Base-by-base conservation (phyloP, 257 asterid genomes). In the Gynochthodes officinalis region DNA sequence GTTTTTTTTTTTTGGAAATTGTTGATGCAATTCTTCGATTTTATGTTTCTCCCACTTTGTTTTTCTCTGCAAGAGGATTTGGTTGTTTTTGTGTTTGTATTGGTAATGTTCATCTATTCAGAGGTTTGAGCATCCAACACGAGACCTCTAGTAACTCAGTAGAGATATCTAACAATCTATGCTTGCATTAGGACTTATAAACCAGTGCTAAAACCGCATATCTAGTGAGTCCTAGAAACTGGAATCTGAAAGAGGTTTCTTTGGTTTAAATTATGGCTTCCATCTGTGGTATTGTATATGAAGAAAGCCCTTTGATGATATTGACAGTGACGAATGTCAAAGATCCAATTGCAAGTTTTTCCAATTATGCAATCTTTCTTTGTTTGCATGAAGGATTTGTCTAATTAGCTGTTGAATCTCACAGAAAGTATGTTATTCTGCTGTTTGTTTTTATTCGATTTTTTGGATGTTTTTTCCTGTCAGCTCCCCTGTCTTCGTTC, bases 361-460 rank as follows among this genome's bases (percentile, higher is more conserved):
- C 48, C 19, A 18, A 50, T n/a, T 30, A 14, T 32, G 35, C 35
- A 13, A 5, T 33, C 28, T 54, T 35, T 70, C 7, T 54, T 70
- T 21, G 39, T 52, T 40, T 39, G 65, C 40, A 37, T 42, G 48
- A 65, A 37, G 53, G 14, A 25, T 53, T 9, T 70, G 28, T 53
- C 64, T 39, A 13, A 53, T 16, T 16, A 25, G 9, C 37, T 23
- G n/a, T 19, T 23, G 23, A 25, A 4, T 42, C 37, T 64, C 25
- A 42, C 35, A 6, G 18, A 69, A 63, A 32, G 58, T 60, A 11
- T 67, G 59, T 25, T 74, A 30, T 58, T 35, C n/a, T n/a, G n/a
- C n/a, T n/a, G n/a, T n/a, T n/a, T n/a, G n/a, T n/a, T n/a, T n/a
- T n/a, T n/a, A n/a, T n/a, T n/a, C n/a, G n/a, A n/a, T n/a, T n/a